Conservation (phyloP, 768 basidiomycete genomes). For the Mycena crocata region DNA sequence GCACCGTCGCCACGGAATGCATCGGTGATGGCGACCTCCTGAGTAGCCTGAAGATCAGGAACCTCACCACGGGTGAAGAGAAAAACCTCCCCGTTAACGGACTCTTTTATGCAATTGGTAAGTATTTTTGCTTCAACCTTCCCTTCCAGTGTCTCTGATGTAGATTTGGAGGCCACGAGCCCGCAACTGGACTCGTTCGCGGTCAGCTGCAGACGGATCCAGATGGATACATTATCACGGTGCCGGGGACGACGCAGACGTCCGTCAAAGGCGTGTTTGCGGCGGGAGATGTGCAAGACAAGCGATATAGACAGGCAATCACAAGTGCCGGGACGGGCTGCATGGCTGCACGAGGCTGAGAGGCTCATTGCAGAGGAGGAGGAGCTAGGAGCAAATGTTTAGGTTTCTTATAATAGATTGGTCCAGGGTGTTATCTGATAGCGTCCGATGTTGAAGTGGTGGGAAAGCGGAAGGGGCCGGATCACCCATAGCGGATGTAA, state of each 20-base stretch:
- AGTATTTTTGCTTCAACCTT: too few relatives aligned
- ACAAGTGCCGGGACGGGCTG: slow-evolving; percentile 94
- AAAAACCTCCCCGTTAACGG: slow-evolving; percentile 90
- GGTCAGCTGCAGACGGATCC: slow-evolving; percentile 89
- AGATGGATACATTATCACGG: slow-evolving; percentile 96
- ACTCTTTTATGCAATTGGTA: slow-evolving; percentile 94
- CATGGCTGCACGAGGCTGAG: slow-evolving; percentile 96
- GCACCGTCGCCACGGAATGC: slow-evolving; percentile 93
- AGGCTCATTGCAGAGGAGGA: slow-evolving; percentile 92
- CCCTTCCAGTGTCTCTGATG: slow-evolving; percentile 18
- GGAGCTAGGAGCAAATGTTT: slow-evolving; percentile 45
- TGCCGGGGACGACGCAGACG: slow-evolving; percentile 96
- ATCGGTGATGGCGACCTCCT: slow-evolving; percentile 95
- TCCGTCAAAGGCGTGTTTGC: slow-evolving; percentile 97
- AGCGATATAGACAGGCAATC: slow-evolving; percentile 94
- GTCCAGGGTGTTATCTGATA: too few relatives aligned
- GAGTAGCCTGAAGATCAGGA: slow-evolving; percentile 85
- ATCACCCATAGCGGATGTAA: too few relatives aligned
- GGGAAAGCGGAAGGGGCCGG: too few relatives aligned
- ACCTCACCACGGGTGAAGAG: slow-evolving; percentile 82
- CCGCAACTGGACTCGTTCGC: slow-evolving; percentile 89
- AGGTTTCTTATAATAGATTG: too few relatives aligned
- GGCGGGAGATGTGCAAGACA: slow-evolving; percentile 98
- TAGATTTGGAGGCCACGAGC: slow-evolving; percentile 79
- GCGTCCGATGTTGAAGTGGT: too few relatives aligned